These are phyloP conservation scores for Eleusine coracana DNA, from an alignment of 176 grass and related monocot genomes.

Conservation along the genomic window DNA sequence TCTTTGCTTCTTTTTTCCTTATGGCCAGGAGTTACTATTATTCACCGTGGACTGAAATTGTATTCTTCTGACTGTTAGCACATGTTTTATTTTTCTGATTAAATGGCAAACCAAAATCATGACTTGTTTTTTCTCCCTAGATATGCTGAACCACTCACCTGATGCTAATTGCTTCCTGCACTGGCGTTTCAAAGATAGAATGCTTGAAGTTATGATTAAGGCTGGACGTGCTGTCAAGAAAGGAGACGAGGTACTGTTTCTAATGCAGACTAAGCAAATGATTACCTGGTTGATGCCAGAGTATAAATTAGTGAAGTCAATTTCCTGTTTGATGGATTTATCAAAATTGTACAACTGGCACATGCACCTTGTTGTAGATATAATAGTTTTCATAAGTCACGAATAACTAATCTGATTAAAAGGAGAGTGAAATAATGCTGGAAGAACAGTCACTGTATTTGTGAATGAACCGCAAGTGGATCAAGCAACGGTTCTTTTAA, in stretches of 20 bases:
- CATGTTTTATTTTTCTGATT: neutral
- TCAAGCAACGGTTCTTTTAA: neutral
- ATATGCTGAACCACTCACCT: constrained; percentile 98
- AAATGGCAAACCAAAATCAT: neutral
- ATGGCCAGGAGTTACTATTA: neutral
- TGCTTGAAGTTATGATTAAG: constrained; percentile 99
- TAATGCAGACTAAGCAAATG: constrained; percentile 7
- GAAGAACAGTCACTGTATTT: neutral
- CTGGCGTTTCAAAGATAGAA: constrained; percentile 92
- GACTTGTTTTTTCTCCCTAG: constrained; percentile 50
- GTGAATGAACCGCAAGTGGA: neutral
- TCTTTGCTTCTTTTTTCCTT: neutral
- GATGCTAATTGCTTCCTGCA: constrained; percentile 96
- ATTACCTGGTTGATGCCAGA: neutral
- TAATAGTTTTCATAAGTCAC: neutral
- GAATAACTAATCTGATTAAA: neutral
- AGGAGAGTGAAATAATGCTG: neutral
- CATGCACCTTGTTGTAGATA: constrained; percentile 19
- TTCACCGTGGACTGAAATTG: neutral
- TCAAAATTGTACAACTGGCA: constrained; percentile 3
- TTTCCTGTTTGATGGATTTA: neutral
- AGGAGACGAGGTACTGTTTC: constrained; percentile 84
- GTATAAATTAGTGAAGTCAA: neutral
- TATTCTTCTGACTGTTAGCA: neutral
- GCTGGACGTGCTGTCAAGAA: constrained; percentile 74